Percentiles rank a stretch among this genome's conserved stretches.
These are phyloP conservation scores for Dicorynia guianensis DNA, from an alignment of 306 rosid species.

Conservation along the genomic window DNA sequence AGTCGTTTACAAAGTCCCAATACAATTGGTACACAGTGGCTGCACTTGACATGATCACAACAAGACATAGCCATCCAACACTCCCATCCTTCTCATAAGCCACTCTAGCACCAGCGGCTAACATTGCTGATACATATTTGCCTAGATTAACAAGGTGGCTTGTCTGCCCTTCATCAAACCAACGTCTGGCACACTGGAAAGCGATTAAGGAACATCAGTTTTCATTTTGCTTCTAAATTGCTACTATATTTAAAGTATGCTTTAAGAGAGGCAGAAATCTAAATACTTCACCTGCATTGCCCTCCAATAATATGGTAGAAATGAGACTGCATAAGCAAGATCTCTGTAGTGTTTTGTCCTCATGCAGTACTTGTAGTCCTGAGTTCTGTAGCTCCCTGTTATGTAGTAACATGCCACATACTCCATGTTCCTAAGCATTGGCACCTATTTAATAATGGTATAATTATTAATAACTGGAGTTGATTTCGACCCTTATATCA, in stretches of 20 bases:
- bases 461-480: neutral
- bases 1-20: slow-evolving; percentile 98
- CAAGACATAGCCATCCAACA: slow-evolving; percentile 84
- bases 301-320: slow-evolving; percentile 97
- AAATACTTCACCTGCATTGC: slow-evolving; percentile 87
- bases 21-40: slow-evolving; percentile 97
- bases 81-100: slow-evolving; percentile 86
- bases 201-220: slow-evolving; percentile 22
- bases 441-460: slow-evolving; percentile 59
- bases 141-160: slow-evolving; percentile 90
- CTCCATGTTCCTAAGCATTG: slow-evolving; percentile 89
- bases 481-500: neutral
- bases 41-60: slow-evolving; percentile 86
- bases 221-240: slow-evolving; percentile 4
- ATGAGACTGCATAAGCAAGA: slow-evolving; percentile 91
- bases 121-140: slow-evolving; percentile 96
- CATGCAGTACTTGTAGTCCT: slow-evolving; percentile 90
- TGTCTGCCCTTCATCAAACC: slow-evolving; percentile 96
- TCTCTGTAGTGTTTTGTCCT: slow-evolving; percentile 73
- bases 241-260: slow-evolving; percentile 5
- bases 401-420: slow-evolving; percentile 89
- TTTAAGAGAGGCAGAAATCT: neutral
- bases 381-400: slow-evolving; percentile 95
- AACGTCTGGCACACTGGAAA: slow-evolving; percentile 90
- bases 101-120: slow-evolving; percentile 97